These are phyloP conservation scores for Talaromyces nanjingensis DNA, from an alignment of 495 filamentous ascomycete species.

Conservation along the genomic window DNA sequence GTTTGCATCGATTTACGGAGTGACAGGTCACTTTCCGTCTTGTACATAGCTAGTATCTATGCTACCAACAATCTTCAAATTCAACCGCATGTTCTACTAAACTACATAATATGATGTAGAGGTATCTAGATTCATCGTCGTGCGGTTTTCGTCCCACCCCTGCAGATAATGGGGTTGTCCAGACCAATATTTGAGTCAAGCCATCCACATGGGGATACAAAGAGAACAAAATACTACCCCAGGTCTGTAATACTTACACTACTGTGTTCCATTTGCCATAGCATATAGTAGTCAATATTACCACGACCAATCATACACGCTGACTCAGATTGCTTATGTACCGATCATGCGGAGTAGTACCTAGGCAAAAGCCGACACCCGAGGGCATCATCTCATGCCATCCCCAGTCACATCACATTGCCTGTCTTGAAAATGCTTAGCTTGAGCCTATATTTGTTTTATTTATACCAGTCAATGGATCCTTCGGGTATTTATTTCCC, in stretches of 20 bases:
- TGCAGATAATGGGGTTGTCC: not conserved
- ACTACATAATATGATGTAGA: not conserved
- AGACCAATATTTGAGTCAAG: not conserved
- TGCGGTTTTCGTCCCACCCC: not conserved
- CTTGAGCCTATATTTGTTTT: not conserved
- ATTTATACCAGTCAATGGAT: not conserved
- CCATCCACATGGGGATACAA: not conserved
- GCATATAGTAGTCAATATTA: not conserved
- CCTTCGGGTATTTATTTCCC: not conserved
- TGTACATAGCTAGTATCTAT: conserved; percentile 5
- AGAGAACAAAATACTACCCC: not conserved
- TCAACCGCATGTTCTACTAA: not conserved
- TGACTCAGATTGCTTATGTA: no score
- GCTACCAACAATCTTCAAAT: not conserved
- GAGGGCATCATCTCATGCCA: not conserved
- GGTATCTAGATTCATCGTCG: not conserved
- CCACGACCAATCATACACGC: no score
- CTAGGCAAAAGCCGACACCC: not conserved
- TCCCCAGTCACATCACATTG: no score
- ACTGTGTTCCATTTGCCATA: not conserved
- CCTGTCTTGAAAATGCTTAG: not conserved
- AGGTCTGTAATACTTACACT: not conserved
- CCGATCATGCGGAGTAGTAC: not conserved
- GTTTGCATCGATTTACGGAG: not conserved
- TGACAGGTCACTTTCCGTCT: conserved; percentile 3